These are phyloP conservation scores for Massospora cicadina DNA, from an alignment of 371 early-diverging fungal species.

Conservation along the genomic window DNA sequence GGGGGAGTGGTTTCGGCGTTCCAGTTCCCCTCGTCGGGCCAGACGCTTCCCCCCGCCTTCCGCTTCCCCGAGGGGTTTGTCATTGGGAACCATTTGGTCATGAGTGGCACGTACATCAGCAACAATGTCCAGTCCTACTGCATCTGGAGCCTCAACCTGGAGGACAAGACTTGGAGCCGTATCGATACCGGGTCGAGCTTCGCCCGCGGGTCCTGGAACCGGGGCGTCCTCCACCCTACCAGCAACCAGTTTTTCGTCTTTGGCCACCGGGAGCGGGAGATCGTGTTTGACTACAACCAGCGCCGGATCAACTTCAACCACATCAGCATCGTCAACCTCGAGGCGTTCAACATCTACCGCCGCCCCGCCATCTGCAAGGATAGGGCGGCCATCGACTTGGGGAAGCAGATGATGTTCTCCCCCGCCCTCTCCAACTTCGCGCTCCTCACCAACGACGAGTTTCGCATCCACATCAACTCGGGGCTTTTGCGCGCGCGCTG, in stretches of 20 bases:
- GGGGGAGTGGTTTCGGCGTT: background rate
- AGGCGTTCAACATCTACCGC: slow-evolving; percentile 52
- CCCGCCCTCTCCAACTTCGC: slow-evolving; percentile 8
- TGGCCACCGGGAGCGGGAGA: slow-evolving; percentile 45
- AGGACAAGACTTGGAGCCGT: slow-evolving; percentile 41
- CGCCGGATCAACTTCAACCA: slow-evolving; percentile 61
- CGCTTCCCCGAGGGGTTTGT: slow-evolving; percentile 52
- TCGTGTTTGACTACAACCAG: slow-evolving; percentile 54
- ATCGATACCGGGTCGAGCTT: slow-evolving; percentile 46
- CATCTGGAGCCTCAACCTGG: slow-evolving; percentile 52
- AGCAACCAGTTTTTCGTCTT: slow-evolving; percentile 43
- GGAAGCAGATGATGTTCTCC: background rate
- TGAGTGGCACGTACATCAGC: slow-evolving; percentile 55
- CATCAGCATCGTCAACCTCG: slow-evolving; percentile 43
- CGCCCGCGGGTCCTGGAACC: slow-evolving; percentile 57
- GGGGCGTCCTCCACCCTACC: slow-evolving; percentile 38
- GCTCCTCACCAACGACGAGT: slow-evolving; percentile 2
- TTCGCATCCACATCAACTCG: slow-evolving; percentile 41
- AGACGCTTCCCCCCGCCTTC: slow-evolving; percentile 47
- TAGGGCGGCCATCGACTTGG: background rate
- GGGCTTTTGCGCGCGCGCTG: slow-evolving; percentile 42
- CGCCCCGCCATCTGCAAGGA: slow-evolving; percentile 16
- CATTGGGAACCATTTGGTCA: slow-evolving; percentile 44
- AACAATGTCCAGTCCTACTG: slow-evolving; percentile 44
- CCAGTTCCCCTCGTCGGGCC: slow-evolving; percentile 18